A percentile compares a stretch with the other conserved stretches of the same genome.
Conservation (phyloP, 345 rosid genomes). For the rapeseed (Brassica napus) region DNA sequence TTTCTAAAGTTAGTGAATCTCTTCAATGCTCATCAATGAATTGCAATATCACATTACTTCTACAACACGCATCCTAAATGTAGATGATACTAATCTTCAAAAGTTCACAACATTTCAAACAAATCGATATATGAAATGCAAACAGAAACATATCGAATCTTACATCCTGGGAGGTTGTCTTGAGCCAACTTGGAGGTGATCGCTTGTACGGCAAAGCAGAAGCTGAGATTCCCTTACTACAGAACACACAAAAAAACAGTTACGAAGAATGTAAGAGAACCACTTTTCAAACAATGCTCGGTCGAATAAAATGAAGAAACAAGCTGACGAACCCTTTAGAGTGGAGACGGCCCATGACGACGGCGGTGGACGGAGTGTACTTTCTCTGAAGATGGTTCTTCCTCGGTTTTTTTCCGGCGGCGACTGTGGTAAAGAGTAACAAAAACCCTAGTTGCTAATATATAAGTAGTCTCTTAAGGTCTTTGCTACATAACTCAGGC, state of each 20-base stretch:
- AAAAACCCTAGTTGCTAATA: background rate
- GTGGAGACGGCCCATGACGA: conserved; percentile 65
- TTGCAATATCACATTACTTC: background rate
- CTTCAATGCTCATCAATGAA: background rate
- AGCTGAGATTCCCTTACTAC: conserved; percentile 63
- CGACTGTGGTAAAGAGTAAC: background rate
- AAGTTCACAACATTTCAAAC: conserved; percentile 12
- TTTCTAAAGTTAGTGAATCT: background rate
- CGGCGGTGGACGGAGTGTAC: background rate
- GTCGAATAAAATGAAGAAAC: background rate
- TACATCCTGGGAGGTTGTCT: conserved; percentile 59
- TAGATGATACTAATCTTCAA: background rate
- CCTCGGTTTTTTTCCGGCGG: conserved; percentile 8
- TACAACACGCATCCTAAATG: conserved; percentile 9
- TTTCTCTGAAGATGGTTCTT: conserved; percentile 15
- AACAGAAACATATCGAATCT: conserved; percentile 22
- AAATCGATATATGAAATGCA: background rate
- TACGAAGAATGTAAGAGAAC: background rate
- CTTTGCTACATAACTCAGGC: background rate
- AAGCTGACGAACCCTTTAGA: conserved; percentile 42
- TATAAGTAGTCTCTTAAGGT: conserved; percentile 3
- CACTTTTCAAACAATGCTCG: background rate
- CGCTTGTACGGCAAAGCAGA: conserved; percentile 62
- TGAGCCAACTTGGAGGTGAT: conserved; percentile 62
- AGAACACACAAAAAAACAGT: conserved; percentile 1